Evolutionary conservation across 2,329 filamentous ascomycete genomes (phyloP).

Genomic region (Leptographium lundbergii): DNA sequence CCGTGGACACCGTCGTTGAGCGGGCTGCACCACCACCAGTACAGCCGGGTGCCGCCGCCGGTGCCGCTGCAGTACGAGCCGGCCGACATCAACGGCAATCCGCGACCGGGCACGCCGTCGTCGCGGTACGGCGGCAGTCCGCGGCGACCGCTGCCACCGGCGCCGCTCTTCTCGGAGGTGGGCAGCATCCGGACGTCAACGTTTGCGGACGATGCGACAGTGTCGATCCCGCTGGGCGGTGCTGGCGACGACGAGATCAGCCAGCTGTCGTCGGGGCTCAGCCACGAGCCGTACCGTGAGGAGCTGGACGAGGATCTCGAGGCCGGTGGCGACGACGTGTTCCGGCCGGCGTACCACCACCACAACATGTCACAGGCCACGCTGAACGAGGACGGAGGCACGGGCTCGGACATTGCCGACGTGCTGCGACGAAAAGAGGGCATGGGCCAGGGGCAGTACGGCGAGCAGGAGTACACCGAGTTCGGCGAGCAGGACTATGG

Average conservation of each 20-base stretch:
- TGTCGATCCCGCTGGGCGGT: slow-evolving; percentile 51
- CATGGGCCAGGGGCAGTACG: neutral
- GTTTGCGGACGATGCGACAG: slow-evolving; percentile 55
- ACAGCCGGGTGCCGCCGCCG: slow-evolving; percentile 38
- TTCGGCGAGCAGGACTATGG: neutral
- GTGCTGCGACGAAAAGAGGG: slow-evolving; percentile 1
- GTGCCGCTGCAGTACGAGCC: slow-evolving; percentile 69
- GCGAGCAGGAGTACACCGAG: neutral
- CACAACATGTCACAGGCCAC: slow-evolving; percentile 44
- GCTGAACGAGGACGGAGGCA: slow-evolving; percentile 30
- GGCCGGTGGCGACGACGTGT: slow-evolving; percentile 63
- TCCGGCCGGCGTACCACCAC: slow-evolving; percentile 26
- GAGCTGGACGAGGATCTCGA: slow-evolving; percentile 16
- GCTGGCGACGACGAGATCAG: slow-evolving; percentile 32
- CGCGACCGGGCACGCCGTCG: slow-evolving; percentile 80
- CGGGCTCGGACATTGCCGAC: slow-evolving; percentile 16
- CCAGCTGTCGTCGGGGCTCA: slow-evolving; percentile 53
- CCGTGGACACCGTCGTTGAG: slow-evolving; percentile 41
- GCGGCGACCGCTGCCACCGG: slow-evolving; percentile 73
- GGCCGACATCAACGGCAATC: slow-evolving; percentile 76
- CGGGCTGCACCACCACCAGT: slow-evolving; percentile 14
- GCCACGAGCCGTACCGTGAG: slow-evolving; percentile 5
- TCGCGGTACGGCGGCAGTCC: slow-evolving; percentile 82
- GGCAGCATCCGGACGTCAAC: slow-evolving; percentile 28
- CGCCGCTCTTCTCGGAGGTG: slow-evolving; percentile 59